Percentiles rank a stretch among this genome's conserved stretches.
These are phyloP conservation scores for Fusarium algeriense DNA, from an alignment of 2,329 filamentous ascomycete genomes.

Conservation along the genomic window DNA sequence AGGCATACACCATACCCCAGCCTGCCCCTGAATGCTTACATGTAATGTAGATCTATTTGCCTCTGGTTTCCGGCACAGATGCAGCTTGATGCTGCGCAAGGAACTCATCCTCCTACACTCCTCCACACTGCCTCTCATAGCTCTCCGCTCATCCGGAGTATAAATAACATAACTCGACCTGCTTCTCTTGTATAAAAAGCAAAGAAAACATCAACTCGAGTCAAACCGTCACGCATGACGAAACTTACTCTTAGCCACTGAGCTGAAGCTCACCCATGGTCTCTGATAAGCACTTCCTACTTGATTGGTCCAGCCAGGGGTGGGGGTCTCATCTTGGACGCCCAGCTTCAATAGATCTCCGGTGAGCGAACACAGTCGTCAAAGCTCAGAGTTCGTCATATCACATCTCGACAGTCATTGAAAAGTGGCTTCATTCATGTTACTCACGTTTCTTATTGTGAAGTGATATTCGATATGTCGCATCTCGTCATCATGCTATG, in stretches of 20 bases:
- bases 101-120: not conserved
- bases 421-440: not conserved
- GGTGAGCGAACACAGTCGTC: slow-evolving; percentile 9
- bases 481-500: slow-evolving; percentile 11
- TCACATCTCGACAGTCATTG: not conserved
- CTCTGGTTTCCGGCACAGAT: not conserved
- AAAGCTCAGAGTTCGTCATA: slow-evolving; percentile 11
- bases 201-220: slow-evolving; percentile 16
- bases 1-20: slow-evolving; percentile 34
- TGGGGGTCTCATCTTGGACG: slow-evolving; percentile 36
- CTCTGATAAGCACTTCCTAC: slow-evolving; percentile 46
- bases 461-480: slow-evolving; percentile 20
- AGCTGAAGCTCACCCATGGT: slow-evolving; percentile 5
- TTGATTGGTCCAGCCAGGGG: slow-evolving; percentile 42
- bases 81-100: not conserved
- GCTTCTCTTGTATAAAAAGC: slow-evolving; percentile 13
- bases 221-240: slow-evolving; percentile 25
- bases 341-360: slow-evolving; percentile 24
- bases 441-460: not conserved
- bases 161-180: not conserved
- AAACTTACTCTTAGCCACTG: slow-evolving; percentile 15
- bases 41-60: slow-evolving; percentile 11
- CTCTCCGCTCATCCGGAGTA: not conserved
- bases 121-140: slow-evolving; percentile 10
- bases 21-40: slow-evolving; percentile 28